A percentile compares a stretch with the other conserved stretches of the same genome.
phyloP scores from a whole-genome alignment of 163 green algal genomes.

The Scenedesmus sp. region DNA sequence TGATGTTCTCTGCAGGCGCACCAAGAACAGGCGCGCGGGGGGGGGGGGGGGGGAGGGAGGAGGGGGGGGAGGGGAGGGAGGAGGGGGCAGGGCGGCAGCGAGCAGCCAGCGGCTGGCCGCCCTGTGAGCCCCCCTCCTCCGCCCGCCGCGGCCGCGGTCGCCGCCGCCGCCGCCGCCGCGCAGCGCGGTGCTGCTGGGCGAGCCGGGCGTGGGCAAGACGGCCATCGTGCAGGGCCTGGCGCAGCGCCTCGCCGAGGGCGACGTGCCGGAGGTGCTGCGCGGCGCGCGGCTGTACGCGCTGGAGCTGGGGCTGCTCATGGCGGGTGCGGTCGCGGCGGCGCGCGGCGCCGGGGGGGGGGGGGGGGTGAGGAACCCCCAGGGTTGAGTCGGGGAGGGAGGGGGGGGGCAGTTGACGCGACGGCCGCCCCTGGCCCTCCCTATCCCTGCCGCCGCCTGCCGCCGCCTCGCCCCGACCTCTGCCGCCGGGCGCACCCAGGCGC shows the following conservation, averaged over 20 bases:
- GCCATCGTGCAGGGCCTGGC: constrained; percentile 88
- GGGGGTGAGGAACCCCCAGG: too few relatives aligned
- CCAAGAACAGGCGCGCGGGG: constrained; percentile 89
- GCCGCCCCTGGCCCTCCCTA: too few relatives aligned
- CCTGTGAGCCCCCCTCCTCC: too few relatives aligned
- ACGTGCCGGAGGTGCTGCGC: constrained; percentile 81
- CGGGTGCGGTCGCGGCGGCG: too few relatives aligned
- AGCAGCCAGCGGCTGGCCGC: too few relatives aligned
- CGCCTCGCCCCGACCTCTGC: too few relatives aligned
- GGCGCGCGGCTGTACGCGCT: constrained; percentile 77
- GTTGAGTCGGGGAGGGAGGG: too few relatives aligned
- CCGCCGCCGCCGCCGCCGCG: not conserved
- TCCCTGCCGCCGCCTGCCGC: too few relatives aligned
- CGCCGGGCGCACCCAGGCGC: constrained; percentile 44
- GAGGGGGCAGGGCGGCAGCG: too few relatives aligned
- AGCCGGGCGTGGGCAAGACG: constrained; percentile 92
- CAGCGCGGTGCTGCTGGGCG: constrained; percentile 90
- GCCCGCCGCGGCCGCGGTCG: too few relatives aligned
- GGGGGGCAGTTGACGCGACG: too few relatives aligned
- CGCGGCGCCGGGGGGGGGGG: not conserved
- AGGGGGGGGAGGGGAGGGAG: too few relatives aligned
- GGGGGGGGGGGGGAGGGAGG: not conserved
- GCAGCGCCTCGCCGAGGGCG: constrained; percentile 84
- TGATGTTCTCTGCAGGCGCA: constrained; percentile 89
- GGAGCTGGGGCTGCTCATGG: constrained; percentile 93